Evolutionary conservation across 2,329 filamentous ascomycete genomes (phyloP).

Genomic region (Colletotrichum spinosum): DNA sequence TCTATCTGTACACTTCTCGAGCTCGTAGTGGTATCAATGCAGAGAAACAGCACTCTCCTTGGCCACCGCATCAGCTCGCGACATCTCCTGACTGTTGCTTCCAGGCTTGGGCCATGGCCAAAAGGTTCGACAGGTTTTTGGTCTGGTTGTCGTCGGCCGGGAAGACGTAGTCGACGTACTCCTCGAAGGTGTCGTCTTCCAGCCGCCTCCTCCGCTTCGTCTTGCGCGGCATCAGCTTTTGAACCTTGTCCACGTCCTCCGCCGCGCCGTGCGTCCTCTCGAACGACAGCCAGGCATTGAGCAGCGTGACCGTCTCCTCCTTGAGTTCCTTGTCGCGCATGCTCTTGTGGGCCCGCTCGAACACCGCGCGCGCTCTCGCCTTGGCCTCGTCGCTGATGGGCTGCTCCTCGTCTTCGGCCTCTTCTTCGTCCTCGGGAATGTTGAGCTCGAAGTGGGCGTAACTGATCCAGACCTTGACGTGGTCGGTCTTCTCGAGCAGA

Average conservation of each 20-base stretch:
- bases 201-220: constrained; percentile 93
- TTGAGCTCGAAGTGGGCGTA: constrained; percentile 99
- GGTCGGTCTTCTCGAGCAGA: constrained; percentile 92
- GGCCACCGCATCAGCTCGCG: background rate
- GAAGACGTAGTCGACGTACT: constrained; percentile 98
- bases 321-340: constrained; percentile 93
- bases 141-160: constrained; percentile 92
- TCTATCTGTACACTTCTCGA: too few species aligned
- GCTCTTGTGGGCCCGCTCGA: constrained; percentile 84
- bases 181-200: constrained; percentile 94
- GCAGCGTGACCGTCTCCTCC: constrained; percentile 90
- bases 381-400: constrained; percentile 87
- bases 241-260: constrained; percentile 83
- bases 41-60: too few species aligned
- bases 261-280: constrained; percentile 84
- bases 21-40: too few species aligned
- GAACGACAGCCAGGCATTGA: constrained; percentile 93
- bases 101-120: constrained; percentile 90
- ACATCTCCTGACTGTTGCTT: constrained; percentile 70
- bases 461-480: constrained; percentile 99
- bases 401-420: constrained; percentile 68
- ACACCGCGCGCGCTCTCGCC: constrained; percentile 82
- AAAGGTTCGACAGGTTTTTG: constrained; percentile 83
- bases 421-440: constrained; percentile 80
- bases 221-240: constrained; percentile 92